Evolutionary conservation across 192 early-diverging fungal species (phyloP).

Genomic region (Backusella tarrabulga): DNA sequence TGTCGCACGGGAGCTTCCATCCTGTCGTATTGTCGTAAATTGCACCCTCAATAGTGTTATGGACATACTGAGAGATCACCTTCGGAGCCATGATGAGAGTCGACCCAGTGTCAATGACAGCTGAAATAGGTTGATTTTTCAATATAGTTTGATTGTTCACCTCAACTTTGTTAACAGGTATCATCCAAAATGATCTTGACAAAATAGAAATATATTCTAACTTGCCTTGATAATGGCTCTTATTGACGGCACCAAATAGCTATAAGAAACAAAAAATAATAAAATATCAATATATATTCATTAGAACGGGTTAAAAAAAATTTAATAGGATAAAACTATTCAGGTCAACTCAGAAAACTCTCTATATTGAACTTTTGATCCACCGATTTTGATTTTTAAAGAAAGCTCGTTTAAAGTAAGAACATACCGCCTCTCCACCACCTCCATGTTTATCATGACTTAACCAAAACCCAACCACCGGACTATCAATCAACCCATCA

Average conservation of each 20-base stretch:
- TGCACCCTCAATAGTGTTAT: conserved; percentile 41
- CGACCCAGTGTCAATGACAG: conserved; percentile 60
- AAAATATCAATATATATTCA: not conserved
- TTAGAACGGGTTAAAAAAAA: too few relatives aligned
- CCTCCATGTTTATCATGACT: conserved; percentile 42
- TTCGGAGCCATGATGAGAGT: conserved; percentile 48
- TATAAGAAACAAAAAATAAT: not conserved
- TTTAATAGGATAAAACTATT: too few relatives aligned
- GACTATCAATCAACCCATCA: conserved; percentile 12
- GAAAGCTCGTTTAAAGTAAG: not conserved
- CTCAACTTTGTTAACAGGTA: conserved; percentile 35
- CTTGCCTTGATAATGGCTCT: conserved; percentile 51
- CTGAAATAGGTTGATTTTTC: not conserved
- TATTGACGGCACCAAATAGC: conserved; percentile 51
- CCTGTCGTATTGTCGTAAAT: conserved; percentile 14
- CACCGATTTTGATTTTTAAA: not conserved
- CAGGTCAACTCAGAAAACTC: too few relatives aligned
- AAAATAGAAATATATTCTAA: conserved; percentile 53
- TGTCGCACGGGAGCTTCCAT: conserved; percentile 43
- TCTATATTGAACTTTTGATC: not conserved
- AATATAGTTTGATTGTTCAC: conserved; percentile 26
- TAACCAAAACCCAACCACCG: conserved; percentile 27
- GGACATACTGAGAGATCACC: conserved; percentile 33
- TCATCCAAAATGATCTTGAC: conserved; percentile 56
- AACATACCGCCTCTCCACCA: conserved; percentile 38